A percentile compares a stretch with the other conserved stretches of the same genome.
Conservation (phyloP, 192 early-diverging fungal genomes). For the Backusella sp. region DNA sequence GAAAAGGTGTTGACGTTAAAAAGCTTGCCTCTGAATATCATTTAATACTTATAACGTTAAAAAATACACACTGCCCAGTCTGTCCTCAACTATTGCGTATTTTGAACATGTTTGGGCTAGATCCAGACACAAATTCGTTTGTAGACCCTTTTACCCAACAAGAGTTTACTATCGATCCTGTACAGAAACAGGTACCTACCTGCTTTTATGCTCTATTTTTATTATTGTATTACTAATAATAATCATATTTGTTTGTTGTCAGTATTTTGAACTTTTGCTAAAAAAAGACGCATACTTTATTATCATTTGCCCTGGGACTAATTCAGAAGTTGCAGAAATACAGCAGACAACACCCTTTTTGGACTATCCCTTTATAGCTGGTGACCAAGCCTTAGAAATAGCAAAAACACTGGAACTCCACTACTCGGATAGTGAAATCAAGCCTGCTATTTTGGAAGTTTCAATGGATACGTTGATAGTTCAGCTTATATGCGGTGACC, state of each 20-base stretch:
- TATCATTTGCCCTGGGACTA: conserved; percentile 33
- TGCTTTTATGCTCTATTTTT: background rate
- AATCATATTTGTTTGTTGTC: conserved; percentile 4
- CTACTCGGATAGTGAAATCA: conserved; percentile 26
- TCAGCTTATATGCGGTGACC: conserved; percentile 22
- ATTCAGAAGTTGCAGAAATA: conserved; percentile 12
- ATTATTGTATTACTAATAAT: conserved; percentile 1
- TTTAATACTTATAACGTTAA: conserved; percentile 33
- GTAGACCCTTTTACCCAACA: conserved; percentile 29
- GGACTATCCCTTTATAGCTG: conserved; percentile 32
- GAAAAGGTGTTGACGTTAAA: conserved; percentile 21
- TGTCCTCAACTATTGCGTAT: conserved; percentile 32
- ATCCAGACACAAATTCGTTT: conserved; percentile 11
- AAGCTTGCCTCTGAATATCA: conserved; percentile 24
- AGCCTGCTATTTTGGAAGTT: conserved; percentile 31
- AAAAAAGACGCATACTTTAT: conserved; percentile 37
- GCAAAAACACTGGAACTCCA: conserved; percentile 21
- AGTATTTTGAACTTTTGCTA: conserved; percentile 32
- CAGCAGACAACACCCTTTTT: conserved; percentile 22
- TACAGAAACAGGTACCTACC: conserved; percentile 23
- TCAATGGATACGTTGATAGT: conserved; percentile 20
- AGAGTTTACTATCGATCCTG: conserved; percentile 18
- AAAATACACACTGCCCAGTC: conserved; percentile 21
- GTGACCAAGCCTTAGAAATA: conserved; percentile 21
- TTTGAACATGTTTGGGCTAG: conserved; percentile 34